Base-by-base conservation (phyloP, 768 basidiomycete species). In the Hysterangium stoloniferum region DNA sequence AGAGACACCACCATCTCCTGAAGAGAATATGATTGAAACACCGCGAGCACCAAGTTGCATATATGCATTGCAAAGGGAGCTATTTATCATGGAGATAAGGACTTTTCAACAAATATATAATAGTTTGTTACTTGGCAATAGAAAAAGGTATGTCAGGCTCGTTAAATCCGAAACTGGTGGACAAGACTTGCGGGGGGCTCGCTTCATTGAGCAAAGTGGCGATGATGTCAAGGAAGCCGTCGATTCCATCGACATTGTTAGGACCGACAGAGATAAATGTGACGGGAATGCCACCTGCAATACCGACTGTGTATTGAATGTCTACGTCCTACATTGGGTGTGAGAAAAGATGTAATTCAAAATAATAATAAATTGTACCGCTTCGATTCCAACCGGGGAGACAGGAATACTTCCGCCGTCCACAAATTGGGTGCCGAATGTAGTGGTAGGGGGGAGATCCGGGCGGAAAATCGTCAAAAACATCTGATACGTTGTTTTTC, bases 301-400 rank as follows among this genome's bases (percentile, higher is more conserved):
- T 31, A 11, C 67, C 67, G 34, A 68, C 52, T n/a, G 68, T 68
- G 51, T 65, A 67, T 41, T 70, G 64, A n/a, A 61, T 65, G 52
- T 70, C 68, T 20, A 70, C 58, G 53, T 66, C 59, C 64, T 59
- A 33, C 9, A 40, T n/a, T 6, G 6, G n/a, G n/a, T n/a, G n/a
- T n/a, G n/a, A n/a, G n/a, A n/a, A 51, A 35, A 19, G 27, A 20
- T 40, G 28, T 40, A 33, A 27, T 32, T 27, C 17, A 13, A 19
- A 41, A 6, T n/a, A 20, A 7, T 9, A n/a, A n/a, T n/a, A n/a
- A n/a, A n/a, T n/a, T n/a, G n/a, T 29, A 43, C 29, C 7, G 55
- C 52, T 31, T 56, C 55, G 24, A 53, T 31, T 31, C 52, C 55
- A 32, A 52, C 55, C 13, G 28, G 6, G 36, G 15, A 25, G 32